Percentiles rank a stretch among this genome's conserved stretches.
phyloP scores from a whole-genome alignment of 345 rosid genomes.

The Salix arbutifolia region DNA sequence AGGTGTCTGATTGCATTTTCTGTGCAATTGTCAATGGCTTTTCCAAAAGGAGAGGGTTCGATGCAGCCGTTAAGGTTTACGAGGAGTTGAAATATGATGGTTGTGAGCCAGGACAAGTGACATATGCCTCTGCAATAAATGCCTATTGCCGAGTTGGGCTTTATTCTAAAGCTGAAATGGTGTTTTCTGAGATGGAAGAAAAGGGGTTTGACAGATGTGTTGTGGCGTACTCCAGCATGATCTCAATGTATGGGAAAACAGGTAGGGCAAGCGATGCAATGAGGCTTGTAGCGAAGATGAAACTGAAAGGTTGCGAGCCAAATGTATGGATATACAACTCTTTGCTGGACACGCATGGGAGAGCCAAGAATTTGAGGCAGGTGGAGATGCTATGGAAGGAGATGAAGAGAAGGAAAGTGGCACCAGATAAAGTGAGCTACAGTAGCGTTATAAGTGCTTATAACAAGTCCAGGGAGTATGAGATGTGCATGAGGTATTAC shows the following conservation, averaged over 20 bases:
- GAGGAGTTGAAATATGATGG: conserved; percentile 46
- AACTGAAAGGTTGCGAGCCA: conserved; percentile 62
- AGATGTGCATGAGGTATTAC: conserved; percentile 51
- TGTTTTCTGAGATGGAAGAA: conserved; percentile 60
- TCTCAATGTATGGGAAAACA: conserved; percentile 74
- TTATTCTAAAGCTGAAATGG: conserved; percentile 54
- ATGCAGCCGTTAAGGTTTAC: conserved; percentile 46
- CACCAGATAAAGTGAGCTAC: conserved; percentile 78
- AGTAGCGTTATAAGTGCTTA: conserved; percentile 66
- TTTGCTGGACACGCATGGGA: conserved; percentile 78
- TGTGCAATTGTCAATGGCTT: conserved; percentile 73
- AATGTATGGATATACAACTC: conserved; percentile 85
- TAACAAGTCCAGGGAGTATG: conserved; percentile 57
- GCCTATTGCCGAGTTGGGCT: conserved; percentile 55
- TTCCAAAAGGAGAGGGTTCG: conserved; percentile 55
- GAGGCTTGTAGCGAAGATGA: conserved; percentile 74
- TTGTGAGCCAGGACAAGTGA: conserved; percentile 81
- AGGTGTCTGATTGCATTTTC: conserved; percentile 67
- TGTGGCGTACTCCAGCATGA: conserved; percentile 71
- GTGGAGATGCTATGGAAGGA: conserved; percentile 86
- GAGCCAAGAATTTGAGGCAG: conserved; percentile 54
- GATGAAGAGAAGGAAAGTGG: conserved; percentile 64
- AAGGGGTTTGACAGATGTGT: conserved; percentile 71
- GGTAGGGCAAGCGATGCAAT: conserved; percentile 61
- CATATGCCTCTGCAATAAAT: conserved; percentile 69